Base-by-base conservation (phyloP, 495 filamentous ascomycete genomes). In the Penicillium paradoxum region DNA sequence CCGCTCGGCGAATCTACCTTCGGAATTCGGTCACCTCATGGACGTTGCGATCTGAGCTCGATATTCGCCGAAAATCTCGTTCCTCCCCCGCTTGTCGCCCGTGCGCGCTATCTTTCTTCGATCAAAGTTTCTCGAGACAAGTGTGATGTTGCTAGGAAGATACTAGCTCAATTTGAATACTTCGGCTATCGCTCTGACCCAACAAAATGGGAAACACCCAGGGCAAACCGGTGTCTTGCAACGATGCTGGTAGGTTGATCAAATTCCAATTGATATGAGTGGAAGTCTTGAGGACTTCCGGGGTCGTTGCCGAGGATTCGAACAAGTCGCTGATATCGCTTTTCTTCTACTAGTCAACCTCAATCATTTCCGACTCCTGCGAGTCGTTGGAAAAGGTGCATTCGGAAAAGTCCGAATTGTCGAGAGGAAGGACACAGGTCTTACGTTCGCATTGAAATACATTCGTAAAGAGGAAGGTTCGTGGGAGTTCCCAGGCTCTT, bases 391-490 rank as follows among this genome's bases (percentile, higher is more conserved):
- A 43, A 95, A 96, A 67, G 93, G 93, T 63, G 95, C 93, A 17
- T 98, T 98, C 71, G 93, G 93, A 55, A 98, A 98, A 69, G 93
- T 98, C 53, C 86, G 93, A 53, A 98, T 98, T 60, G 93, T 98
- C 60, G 93, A 98, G 76, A 81, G 91, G 56, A 98, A 97, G 69
- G 93, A 98, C 67, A 95, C 92, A 1, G 86, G 85, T 40, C 84
- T 88, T 66, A 91, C 91, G 7, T 98, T 98, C 67, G 93, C 93
- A 4, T 77, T 98, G 39, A 98, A 97, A 66, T 97, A 98, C 69
- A 97, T 98, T 46, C 86, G 93, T 38, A 97, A 97, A 80, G 93
- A 98, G 86, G 93, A 98, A 81, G 88, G 91, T 95, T 62, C 48
- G 85, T 58, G 15, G 33, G 32, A 39, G 4, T 14, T 71, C 25